Evolutionary conservation across 306 rosid species (phyloP), one percentile per base, ranked within the genome.

Genomic region (Macrotyloma uniflorum): DNA sequence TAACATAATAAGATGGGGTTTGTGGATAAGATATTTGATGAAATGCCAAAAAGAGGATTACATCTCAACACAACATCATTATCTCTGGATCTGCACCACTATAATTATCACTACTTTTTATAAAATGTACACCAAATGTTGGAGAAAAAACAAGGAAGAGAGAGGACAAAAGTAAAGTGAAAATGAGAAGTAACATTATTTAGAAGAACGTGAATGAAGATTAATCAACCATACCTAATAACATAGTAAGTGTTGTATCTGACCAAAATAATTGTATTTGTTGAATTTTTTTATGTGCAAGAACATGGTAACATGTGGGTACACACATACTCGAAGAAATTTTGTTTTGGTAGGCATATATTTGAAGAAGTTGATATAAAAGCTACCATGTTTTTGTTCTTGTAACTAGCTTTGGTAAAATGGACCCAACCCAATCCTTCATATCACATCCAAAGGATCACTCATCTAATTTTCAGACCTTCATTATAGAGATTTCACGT

Each of bases 361-460:
- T 8, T 18, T n/a, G 47, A 63, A 63, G 46, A 62, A 33, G 24
- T 16, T 32, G 24, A n/a, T 32, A 7, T 2, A 18, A 62, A 65
- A 65, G 18, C 70, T 65, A 63, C 49, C 18, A 18, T 38, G 4
- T 10, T 1, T n/a, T 2, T 13, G 36, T 64, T 36, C 4, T 38
- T 40, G 71, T 23, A 65, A 5, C 50, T 36, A 33, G 38, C 8
- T 33, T 6, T 5, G 8, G 38, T 6, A 65, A 19, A 36, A 65
- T 38, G 32, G 50, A 19, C 46, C 46, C 50, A 65, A 65, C 10
- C 1, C 11, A 35, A 65, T 76, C 74, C 72, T 76, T 38, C 43
- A 76, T 47, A 64, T 76, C 73, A 63, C 65, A 46, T 65, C 73
- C 40, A 50, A 36, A 5, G 14, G 65, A 65, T 19, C 33, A 65